Conservation (phyloP, 306 rosid species). For the barrel medic (Medicago truncatula) region DNA sequence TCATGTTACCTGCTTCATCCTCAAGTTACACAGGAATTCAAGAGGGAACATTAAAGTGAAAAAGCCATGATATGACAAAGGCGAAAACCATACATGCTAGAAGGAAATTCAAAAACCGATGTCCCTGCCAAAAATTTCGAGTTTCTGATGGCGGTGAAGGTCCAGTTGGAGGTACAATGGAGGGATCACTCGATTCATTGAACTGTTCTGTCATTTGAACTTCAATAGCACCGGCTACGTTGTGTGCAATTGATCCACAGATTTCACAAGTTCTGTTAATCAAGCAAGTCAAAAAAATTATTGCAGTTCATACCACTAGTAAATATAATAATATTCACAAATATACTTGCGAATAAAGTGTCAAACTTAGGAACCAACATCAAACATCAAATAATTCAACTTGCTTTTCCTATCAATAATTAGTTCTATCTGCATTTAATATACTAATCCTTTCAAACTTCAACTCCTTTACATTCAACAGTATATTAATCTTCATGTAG, state of each 20-base stretch:
- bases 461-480: too few relatives aligned
- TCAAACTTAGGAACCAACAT: neutral
- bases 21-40: conserved; percentile 48
- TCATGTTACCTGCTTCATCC: conserved; percentile 39
- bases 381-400: neutral
- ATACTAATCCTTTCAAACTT: too few relatives aligned
- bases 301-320: neutral
- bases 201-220: conserved; percentile 67
- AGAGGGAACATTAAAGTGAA: conserved; percentile 91
- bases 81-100: conserved; percentile 95
- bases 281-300: conserved; percentile 35
- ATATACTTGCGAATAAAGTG: neutral
- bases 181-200: conserved; percentile 64
- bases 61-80: conserved; percentile 92
- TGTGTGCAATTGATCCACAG: conserved; percentile 79
- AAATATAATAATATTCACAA: too few relatives aligned
- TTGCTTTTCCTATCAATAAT: too few relatives aligned
- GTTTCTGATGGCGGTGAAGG: conserved; percentile 51
- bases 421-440: too few relatives aligned
- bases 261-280: conserved; percentile 84
- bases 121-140: conserved; percentile 87
- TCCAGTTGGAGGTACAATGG: conserved; percentile 46
- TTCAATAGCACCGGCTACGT: conserved; percentile 67
- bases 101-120: conserved; percentile 78
- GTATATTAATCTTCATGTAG: too few relatives aligned